Percentiles rank a stretch among this genome's conserved stretches.
Evolutionary conservation across 805 yeast genomes (phyloP).

Genomic region (Isabelozyma heimii): DNA sequence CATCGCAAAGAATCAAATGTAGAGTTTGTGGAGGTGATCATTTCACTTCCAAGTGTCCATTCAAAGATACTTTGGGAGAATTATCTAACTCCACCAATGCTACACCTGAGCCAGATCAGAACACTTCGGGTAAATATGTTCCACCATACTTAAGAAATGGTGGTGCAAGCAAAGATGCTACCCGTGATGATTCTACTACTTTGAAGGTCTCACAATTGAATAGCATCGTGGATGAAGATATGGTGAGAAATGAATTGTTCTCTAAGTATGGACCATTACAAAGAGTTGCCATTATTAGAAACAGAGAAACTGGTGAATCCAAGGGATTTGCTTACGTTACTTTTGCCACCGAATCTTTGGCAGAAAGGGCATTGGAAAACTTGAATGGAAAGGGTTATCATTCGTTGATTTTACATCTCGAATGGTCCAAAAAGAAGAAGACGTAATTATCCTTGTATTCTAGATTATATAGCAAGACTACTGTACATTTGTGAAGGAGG

Average conservation of each 20-base stretch:
- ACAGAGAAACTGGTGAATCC: slow-evolving; percentile 90
- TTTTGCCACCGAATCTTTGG: slow-evolving; percentile 63
- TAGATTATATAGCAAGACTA: neutral
- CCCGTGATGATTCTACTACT: slow-evolving; percentile 82
- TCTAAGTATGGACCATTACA: slow-evolving; percentile 63
- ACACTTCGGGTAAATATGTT: slow-evolving; percentile 31
- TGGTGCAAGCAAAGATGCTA: slow-evolving; percentile 37
- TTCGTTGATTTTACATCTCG: slow-evolving; percentile 66
- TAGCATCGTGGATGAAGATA: slow-evolving; percentile 77
- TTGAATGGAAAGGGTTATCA: slow-evolving; percentile 91
- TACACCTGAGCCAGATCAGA: slow-evolving; percentile 17
- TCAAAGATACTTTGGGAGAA: slow-evolving; percentile 77
- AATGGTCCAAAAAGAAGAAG: slow-evolving; percentile 48
- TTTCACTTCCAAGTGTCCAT: slow-evolving; percentile 93
- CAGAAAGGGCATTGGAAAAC: slow-evolving; percentile 71
- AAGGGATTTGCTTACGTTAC: slow-evolving; percentile 96
- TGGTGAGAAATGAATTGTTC: slow-evolving; percentile 69
- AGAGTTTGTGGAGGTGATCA: slow-evolving; percentile 94
- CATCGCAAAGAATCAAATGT: slow-evolving; percentile 58
- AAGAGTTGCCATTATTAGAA: slow-evolving; percentile 82
- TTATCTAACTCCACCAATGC: slow-evolving; percentile 42
- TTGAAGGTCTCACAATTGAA: slow-evolving; percentile 90
- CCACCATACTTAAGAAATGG: slow-evolving; percentile 45
- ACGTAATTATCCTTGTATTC: slow-evolving; percentile 7
- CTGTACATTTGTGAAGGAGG: neutral